A percentile compares a stretch with the other conserved stretches of the same genome.
Evolutionary conservation across 148 eudicot genomes (phyloP).

Genomic region (Silene uniflora): DNA sequence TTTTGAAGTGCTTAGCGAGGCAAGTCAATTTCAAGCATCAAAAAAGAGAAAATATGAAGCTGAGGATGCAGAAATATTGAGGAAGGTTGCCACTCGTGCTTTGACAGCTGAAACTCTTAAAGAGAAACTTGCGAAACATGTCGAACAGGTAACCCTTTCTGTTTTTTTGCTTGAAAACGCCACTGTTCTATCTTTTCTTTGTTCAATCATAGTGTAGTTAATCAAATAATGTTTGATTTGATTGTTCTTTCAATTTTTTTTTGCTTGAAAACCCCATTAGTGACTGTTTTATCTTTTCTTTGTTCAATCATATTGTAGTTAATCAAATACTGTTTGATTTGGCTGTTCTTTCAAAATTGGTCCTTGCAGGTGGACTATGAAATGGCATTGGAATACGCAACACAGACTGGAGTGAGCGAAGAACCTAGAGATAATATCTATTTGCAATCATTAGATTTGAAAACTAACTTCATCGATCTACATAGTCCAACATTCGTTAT

Average conservation of each 20-base stretch:
- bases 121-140: slow-evolving; percentile 93
- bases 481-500: slow-evolving; percentile 66
- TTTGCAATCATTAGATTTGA: slow-evolving; percentile 51
- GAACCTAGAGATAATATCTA: slow-evolving; percentile 74
- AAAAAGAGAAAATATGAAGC: slow-evolving; percentile 60
- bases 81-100: slow-evolving; percentile 50
- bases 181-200: too few species aligned
- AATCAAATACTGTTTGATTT: not conserved
- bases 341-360: not conserved
- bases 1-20: slow-evolving; percentile 64
- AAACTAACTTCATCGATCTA: slow-evolving; percentile 50
- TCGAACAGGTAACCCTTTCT: slow-evolving; percentile 58
- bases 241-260: not conserved
- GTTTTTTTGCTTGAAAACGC: too few species aligned
- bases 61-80: slow-evolving; percentile 72
- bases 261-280: too few species aligned
- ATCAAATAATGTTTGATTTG: not conserved
- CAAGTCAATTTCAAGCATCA: slow-evolving; percentile 49
- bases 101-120: slow-evolving; percentile 53
- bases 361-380: slow-evolving; percentile 77
- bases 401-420: slow-evolving; percentile 86
- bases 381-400: slow-evolving; percentile 96
- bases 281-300: too few species aligned
- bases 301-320: too few species aligned
- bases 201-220: too few species aligned